Evolutionary conservation across 108 stramenopile genomes (phyloP), one percentile per base, ranked within the genome.

Genomic region (Skeletonema marinoi): DNA sequence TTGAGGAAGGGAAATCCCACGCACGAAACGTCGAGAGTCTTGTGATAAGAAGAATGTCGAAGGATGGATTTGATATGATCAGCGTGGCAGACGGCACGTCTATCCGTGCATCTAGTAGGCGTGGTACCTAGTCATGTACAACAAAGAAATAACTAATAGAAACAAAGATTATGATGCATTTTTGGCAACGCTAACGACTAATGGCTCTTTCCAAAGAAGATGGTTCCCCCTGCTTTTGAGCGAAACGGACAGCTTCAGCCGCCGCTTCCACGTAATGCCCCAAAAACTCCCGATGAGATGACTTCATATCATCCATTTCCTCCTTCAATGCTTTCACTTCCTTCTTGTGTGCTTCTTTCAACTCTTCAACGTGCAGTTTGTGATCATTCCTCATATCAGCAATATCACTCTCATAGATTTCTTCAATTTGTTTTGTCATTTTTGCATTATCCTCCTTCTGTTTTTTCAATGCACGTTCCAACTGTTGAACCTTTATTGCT

Each of bases 11-110:
- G 9, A 97, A 96, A 63, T 80, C 88, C 8, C 62, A 85, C 39
- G 89, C 94, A 21, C 88, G 93, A 12, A 74, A 50, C 6, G 67
- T 81, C 25, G 96, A 97, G 80, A 94, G 88, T 41, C 50, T 64
- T 19, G 66, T 93, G 29, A 97, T 97, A 58, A 87, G 80, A 68
- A 54, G 81, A 10, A 35, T 94, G 78, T 86, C 89, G 12, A 65
- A 77, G 65, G 60, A 67, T 65, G 95, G 92, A 4, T 91, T 87
- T 60, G 51, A 80, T 41, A 13, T 96, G 74, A 69, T 85, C 25
- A 91, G 88, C 32, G 79, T 87, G 16, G 65, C 74, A 4, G 94
- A 95, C 65, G 92, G 90, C 31, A 81, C 85, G 74, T 71, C 73
- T 1, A 66, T 81, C 13, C 73, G 80, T 46, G 44, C 16, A 46